Evolutionary conservation across 2,329 filamentous ascomycete genomes (phyloP).

Genomic region (Clarireedia monteithiana): DNA sequence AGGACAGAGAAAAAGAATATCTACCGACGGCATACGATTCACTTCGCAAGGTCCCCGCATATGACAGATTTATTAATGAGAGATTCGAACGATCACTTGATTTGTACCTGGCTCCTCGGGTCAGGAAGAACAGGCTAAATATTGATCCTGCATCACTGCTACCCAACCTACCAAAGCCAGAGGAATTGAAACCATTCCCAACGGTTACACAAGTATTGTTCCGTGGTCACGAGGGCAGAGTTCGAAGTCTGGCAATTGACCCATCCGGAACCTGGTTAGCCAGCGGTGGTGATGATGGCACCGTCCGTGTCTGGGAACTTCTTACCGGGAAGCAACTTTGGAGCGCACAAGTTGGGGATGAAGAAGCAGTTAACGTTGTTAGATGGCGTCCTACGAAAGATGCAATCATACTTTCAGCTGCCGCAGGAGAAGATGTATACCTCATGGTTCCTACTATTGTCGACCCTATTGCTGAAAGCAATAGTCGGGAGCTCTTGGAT

Average conservation of each 20-base stretch:
- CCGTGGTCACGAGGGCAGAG: conserved; percentile 78
- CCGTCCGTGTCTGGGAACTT: conserved; percentile 83
- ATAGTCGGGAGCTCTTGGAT: conserved; percentile 70
- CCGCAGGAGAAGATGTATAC: conserved; percentile 77
- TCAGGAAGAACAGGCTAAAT: conserved; percentile 89
- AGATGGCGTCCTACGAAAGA: conserved; percentile 84
- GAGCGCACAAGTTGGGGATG: conserved; percentile 69
- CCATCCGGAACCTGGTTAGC: conserved; percentile 80
- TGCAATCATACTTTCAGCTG: conserved; percentile 72
- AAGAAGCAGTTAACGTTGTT: conserved; percentile 76
- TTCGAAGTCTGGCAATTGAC: conserved; percentile 78
- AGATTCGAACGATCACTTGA: conserved; percentile 93
- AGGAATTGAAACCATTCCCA: conserved; percentile 91
- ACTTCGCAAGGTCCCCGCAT: conserved; percentile 85
- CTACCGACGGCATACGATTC: conserved; percentile 76
- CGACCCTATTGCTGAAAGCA: conserved; percentile 64
- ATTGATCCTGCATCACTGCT: conserved; percentile 91
- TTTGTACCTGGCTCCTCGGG: conserved; percentile 85
- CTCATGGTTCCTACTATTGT: conserved; percentile 70
- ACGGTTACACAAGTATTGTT: conserved; percentile 84
- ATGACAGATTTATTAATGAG: conserved; percentile 85
- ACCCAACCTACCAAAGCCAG: conserved; percentile 85
- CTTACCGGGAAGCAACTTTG: conserved; percentile 81
- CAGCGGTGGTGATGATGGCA: conserved; percentile 90
- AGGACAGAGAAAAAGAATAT: conserved; percentile 86